A percentile compares a stretch with the other conserved stretches of the same genome.
Evolutionary conservation across 2,329 filamentous ascomycete species (phyloP).

Genomic region (Calonectria fujianensis): DNA sequence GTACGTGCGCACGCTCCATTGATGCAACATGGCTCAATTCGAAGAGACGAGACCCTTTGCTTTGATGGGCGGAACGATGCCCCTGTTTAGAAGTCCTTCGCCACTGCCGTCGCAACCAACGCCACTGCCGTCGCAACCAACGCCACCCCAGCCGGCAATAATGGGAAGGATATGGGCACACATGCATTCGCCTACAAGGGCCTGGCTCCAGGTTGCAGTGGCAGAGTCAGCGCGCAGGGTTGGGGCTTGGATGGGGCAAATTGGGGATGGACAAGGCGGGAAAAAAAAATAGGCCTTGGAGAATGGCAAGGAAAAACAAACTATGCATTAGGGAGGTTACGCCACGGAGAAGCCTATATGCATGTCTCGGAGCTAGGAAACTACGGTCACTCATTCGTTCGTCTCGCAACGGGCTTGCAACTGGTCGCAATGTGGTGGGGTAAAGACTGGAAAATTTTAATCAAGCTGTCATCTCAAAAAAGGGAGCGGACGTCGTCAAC

Average conservation of each 20-base stretch:
- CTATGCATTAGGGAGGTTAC: background rate
- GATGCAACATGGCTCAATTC: background rate
- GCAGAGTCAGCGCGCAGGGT: background rate
- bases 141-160: background rate
- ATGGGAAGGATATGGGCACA: background rate
- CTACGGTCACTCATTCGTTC: background rate
- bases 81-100: background rate
- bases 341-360: background rate
- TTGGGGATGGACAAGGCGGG: background rate
- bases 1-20: background rate
- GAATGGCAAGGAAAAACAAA: background rate
- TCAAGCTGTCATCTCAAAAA: slow-evolving; percentile 20
- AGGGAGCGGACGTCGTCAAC: slow-evolving; percentile 19
- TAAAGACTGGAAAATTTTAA: slow-evolving; percentile 26
- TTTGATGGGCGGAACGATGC: background rate
- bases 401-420: background rate
- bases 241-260: background rate
- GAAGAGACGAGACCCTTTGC: background rate
- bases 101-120: slow-evolving; percentile 6
- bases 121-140: slow-evolving; percentile 8
- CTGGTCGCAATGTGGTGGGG: slow-evolving; percentile 9
- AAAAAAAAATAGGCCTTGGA: background rate
- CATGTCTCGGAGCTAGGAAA: background rate
- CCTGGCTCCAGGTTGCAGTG: background rate
- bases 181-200: slow-evolving; percentile 10